Percentiles rank a stretch among this genome's conserved stretches.
Conservation (phyloP, 257 asterid genomes). For the Solanum sitiens region DNA sequence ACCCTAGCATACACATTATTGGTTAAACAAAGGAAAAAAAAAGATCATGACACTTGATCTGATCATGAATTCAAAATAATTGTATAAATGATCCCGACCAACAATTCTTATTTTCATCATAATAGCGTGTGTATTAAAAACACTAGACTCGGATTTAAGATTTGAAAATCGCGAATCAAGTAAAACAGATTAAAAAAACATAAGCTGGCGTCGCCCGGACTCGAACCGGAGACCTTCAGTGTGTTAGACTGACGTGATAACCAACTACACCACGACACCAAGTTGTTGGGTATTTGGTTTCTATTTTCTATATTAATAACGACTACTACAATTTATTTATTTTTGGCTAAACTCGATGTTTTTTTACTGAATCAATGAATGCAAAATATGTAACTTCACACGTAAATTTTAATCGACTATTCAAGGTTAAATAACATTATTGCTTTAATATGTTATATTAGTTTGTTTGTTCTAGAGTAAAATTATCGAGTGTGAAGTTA, state of each 20-base stretch:
- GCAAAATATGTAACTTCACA: neutral
- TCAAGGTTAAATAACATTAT: no score
- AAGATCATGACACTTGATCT: neutral
- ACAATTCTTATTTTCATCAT: neutral
- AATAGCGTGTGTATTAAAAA: neutral
- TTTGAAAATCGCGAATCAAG: neutral
- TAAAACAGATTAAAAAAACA: neutral
- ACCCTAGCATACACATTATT: neutral
- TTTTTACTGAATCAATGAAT: neutral
- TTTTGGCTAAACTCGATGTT: fast-evolving
- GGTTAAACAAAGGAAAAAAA: neutral
- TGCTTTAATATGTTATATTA: neutral
- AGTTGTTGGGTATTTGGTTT: fast-evolving
- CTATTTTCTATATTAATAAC: fast-evolving
- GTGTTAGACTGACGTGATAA: slow-evolving; percentile 88
- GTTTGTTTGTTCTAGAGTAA: no score
- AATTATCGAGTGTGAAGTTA: no score
- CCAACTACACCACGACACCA: slow-evolving; percentile 76
- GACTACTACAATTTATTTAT: no score
- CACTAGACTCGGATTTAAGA: neutral
- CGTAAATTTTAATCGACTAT: neutral
- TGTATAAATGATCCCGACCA: neutral
- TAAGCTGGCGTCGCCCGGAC: slow-evolving; percentile 53
- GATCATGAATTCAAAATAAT: neutral
- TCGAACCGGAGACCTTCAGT: slow-evolving; percentile 91